Evolutionary conservation across 345 rosid genomes (phyloP).

Genomic region (Sonneratia alba): DNA sequence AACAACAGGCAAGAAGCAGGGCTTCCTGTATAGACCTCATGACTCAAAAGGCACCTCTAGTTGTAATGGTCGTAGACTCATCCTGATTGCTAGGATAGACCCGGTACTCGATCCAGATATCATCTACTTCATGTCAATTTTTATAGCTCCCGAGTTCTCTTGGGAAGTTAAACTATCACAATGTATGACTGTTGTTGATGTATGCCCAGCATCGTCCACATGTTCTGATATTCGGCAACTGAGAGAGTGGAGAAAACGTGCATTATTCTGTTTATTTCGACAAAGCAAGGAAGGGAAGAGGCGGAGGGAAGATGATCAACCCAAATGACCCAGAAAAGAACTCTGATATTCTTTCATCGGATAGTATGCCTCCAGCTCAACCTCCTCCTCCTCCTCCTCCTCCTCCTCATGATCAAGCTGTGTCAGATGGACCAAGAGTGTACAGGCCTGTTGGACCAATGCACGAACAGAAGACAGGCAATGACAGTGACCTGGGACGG

Average conservation of each 20-base stretch:
- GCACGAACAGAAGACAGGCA: constrained; percentile 27
- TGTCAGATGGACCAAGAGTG: constrained; percentile 28
- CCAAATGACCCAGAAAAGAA: constrained; percentile 71
- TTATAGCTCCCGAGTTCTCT: neutral
- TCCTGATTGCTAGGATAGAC: neutral
- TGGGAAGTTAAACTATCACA: neutral
- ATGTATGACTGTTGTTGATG: constrained; percentile 14
- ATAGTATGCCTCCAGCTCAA: constrained; percentile 23
- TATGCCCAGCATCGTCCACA: constrained; percentile 48
- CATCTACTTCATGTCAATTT: neutral
- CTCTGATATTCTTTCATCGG: constrained; percentile 31
- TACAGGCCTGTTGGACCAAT: constrained; percentile 22
- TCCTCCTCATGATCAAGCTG: constrained; percentile 35
- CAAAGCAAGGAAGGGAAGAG: constrained; percentile 64
- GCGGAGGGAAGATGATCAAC: constrained; percentile 36
- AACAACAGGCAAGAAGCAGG: no score
- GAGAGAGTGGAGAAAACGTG: constrained; percentile 68
- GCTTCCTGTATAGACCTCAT: no score
- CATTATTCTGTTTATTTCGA: constrained; percentile 87
- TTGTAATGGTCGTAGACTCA: no score
- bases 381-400: constrained; percentile 44
- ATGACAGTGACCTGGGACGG: constrained; percentile 20
- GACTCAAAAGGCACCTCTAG: no score
- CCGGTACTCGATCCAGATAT: neutral
- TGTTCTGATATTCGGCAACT: constrained; percentile 84